Evolutionary conservation across 2,329 filamentous ascomycete species (phyloP).

Genomic region (Balansia obtecta): DNA sequence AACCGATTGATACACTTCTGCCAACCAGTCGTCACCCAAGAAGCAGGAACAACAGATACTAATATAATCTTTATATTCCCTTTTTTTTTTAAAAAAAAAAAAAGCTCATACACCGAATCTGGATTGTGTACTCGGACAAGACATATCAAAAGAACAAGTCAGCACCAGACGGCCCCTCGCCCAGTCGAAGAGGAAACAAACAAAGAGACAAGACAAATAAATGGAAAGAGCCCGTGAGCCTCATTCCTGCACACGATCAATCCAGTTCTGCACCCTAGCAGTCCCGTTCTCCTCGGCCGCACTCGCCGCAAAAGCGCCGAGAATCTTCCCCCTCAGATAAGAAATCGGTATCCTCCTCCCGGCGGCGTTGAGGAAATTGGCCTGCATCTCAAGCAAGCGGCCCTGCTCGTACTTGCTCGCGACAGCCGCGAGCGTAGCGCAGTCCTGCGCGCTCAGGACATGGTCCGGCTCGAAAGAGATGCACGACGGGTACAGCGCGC

Average conservation of each 20-base stretch:
- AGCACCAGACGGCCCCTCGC: too few species aligned
- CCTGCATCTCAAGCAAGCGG: slow-evolving; percentile 30
- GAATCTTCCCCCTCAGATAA: slow-evolving; percentile 21
- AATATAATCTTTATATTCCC: too few species aligned
- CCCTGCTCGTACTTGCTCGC: slow-evolving; percentile 20
- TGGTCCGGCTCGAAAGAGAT: slow-evolving; percentile 12
- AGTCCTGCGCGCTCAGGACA: slow-evolving; percentile 18
- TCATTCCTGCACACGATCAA: slow-evolving; percentile 1
- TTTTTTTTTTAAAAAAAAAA: too few species aligned
- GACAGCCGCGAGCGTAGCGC: slow-evolving; percentile 22
- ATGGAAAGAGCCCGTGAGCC: too few species aligned
- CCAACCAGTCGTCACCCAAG: too few species aligned
- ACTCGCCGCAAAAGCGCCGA: background rate
- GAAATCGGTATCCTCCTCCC: slow-evolving; percentile 27
- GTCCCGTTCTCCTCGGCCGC: background rate
- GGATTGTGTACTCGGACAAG: too few species aligned
- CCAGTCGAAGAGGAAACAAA: too few species aligned
- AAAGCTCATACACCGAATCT: too few species aligned
- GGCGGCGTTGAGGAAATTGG: slow-evolving; percentile 30
- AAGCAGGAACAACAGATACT: too few species aligned
- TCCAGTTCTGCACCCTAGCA: background rate
- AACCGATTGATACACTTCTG: background rate
- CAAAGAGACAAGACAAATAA: too few species aligned
- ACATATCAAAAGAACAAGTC: too few species aligned
- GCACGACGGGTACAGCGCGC: slow-evolving; percentile 17